These are phyloP conservation scores for Hanseniaspora osmophila DNA, from an alignment of 805 yeast species.

Conservation along the genomic window DNA sequence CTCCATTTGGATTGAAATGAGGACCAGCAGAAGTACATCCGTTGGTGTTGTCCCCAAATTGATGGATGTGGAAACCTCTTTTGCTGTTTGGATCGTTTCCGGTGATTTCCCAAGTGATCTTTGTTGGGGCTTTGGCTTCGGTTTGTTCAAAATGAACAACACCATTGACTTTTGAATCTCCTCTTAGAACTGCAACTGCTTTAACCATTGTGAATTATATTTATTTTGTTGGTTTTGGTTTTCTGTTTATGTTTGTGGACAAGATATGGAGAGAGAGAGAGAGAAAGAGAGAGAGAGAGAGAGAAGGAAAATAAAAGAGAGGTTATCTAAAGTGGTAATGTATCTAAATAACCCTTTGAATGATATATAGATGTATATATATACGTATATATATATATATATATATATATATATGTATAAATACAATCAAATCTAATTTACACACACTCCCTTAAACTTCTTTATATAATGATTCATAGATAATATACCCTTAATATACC, in stretches of 20 bases:
- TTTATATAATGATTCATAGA: too few relatives aligned
- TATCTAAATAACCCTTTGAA: not conserved
- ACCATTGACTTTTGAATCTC: slow-evolving; percentile 84
- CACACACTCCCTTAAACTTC: too few relatives aligned
- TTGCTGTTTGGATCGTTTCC: slow-evolving; percentile 82
- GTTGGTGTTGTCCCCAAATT: slow-evolving; percentile 91
- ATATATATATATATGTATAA: too few relatives aligned
- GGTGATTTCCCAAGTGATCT: slow-evolving; percentile 71
- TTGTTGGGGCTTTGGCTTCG: slow-evolving; percentile 68
- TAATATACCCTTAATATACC: too few relatives aligned
- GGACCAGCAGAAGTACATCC: slow-evolving; percentile 99
- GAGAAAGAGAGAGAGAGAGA: not conserved
- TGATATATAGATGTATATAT: too few relatives aligned
- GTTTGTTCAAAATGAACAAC: slow-evolving; percentile 76
- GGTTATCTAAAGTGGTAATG: not conserved
- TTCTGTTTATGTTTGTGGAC: not conserved
- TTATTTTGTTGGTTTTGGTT: not conserved
- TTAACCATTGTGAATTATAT: slow-evolving; percentile 18
- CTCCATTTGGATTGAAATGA: slow-evolving; percentile 83
- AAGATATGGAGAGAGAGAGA: not conserved
- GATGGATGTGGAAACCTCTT: slow-evolving; percentile 96
- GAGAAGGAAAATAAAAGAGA: not conserved
- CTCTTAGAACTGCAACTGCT: slow-evolving; percentile 89
- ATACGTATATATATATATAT: too few relatives aligned
- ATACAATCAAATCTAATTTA: too few relatives aligned